phyloP scores from a whole-genome alignment of 495 filamentous ascomycete genomes.

The Xylaria acuta region DNA sequence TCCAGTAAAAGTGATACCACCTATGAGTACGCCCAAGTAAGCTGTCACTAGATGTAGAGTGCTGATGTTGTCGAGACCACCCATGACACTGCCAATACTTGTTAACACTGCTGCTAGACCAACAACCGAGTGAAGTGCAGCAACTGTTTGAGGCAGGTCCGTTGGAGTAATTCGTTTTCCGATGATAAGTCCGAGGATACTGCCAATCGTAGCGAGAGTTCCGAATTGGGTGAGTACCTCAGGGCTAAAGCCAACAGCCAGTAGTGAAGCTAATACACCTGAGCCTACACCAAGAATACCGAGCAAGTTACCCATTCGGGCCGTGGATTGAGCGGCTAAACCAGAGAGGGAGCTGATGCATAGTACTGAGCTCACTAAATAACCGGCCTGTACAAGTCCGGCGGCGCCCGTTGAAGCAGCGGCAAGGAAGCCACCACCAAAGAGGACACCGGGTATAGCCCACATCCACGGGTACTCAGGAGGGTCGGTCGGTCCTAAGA shows the following conservation, averaged over 20 bases:
- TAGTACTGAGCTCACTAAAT: conserved; percentile 76
- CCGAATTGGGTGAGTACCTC: conserved; percentile 76
- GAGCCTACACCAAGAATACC: conserved; percentile 80
- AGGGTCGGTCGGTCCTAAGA: conserved; percentile 70
- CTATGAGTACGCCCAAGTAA: conserved; percentile 80
- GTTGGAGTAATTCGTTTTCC: conserved; percentile 84
- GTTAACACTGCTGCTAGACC: conserved; percentile 82
- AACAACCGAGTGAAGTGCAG: conserved; percentile 81
- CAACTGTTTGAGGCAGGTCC: conserved; percentile 81
- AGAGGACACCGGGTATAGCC: conserved; percentile 72
- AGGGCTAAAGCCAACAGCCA: conserved; percentile 76
- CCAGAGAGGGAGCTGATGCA: conserved; percentile 78
- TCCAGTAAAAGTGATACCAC: conserved; percentile 83
- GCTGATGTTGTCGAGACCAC: conserved; percentile 66
- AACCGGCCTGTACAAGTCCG: conserved; percentile 81
- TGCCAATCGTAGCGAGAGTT: conserved; percentile 70
- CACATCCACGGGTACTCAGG: conserved; percentile 86
- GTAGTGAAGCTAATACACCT: conserved; percentile 77
- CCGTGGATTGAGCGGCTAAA: conserved; percentile 76
- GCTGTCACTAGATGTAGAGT: conserved; percentile 79
- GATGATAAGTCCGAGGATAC: conserved; percentile 67
- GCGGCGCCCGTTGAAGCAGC: conserved; percentile 78
- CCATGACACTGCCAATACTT: conserved; percentile 81
- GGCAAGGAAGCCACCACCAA: conserved; percentile 76
- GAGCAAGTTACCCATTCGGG: conserved; percentile 78